Conservation (phyloP, 176 grass and related monocot genomes). For the Musa itinerans region DNA sequence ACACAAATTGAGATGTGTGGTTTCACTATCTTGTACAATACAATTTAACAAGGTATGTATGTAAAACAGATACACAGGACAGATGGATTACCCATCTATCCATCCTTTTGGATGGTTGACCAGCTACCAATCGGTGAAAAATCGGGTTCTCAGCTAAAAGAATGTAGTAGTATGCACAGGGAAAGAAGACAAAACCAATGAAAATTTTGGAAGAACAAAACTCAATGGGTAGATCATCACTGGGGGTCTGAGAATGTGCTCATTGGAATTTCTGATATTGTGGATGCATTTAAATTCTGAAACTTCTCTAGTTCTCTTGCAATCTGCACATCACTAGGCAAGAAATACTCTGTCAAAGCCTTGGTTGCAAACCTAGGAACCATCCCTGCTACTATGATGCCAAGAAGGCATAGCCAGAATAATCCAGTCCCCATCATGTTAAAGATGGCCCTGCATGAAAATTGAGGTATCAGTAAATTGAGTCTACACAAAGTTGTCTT, state of each 20-base stretch:
- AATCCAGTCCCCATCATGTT: slow-evolving; percentile 4
- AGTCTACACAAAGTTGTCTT: background rate
- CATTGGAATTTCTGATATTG: slow-evolving; percentile 64
- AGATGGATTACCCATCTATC: background rate
- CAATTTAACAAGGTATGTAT: background rate
- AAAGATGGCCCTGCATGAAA: slow-evolving; percentile 15
- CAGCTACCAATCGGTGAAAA: slow-evolving; percentile 38
- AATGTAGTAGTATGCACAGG: slow-evolving; percentile 66
- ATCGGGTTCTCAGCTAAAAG: slow-evolving; percentile 45
- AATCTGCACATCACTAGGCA: slow-evolving; percentile 37
- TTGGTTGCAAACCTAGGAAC: background rate
- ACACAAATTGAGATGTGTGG: background rate
- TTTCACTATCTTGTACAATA: background rate
- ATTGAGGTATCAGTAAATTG: background rate
- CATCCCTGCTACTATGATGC: slow-evolving; percentile 2
- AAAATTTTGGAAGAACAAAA: slow-evolving; percentile 41
- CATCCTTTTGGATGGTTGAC: slow-evolving; percentile 27
- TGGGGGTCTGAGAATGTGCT: slow-evolving; percentile 23
- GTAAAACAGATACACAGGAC: background rate
- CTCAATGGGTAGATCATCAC: slow-evolving; percentile 22
- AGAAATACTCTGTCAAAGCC: background rate
- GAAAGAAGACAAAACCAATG: slow-evolving; percentile 33
- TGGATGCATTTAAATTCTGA: slow-evolving; percentile 24
- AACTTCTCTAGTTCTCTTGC: slow-evolving; percentile 82
- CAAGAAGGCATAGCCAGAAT: slow-evolving; percentile 2